Base-by-base conservation (phyloP, 441 rosid species). In the Populus hybrid region DNA sequence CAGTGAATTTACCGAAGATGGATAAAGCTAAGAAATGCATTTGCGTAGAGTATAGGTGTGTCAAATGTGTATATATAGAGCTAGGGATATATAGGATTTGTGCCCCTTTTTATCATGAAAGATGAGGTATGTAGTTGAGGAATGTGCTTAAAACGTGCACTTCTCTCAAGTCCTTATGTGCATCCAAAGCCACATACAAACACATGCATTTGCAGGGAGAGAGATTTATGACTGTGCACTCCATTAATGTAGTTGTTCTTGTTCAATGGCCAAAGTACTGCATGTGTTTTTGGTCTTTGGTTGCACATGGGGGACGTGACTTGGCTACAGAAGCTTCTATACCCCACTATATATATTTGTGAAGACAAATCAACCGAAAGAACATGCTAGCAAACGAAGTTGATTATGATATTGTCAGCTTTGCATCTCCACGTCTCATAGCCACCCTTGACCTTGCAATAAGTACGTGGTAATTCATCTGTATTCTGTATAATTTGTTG, bases 61-160 rank as follows among this genome's bases (percentile, higher is more conserved):
- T 30, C 26, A 26, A 28, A 14, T 50, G 36, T 11, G 12, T 38
- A 30, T 72, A 42, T 72, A 50, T 65, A 50, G 35, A 67, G 72
- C 61, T 72, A 46, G 69, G 57, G 18, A 46, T 28, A 28, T 28
- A 28, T 14, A 46, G 69, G 26, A 78, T 50, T 69, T 73, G 81
- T 53, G 81, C 69, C 73, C 2, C 53, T 57, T 24, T 42, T 23
- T 21, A 30, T 77, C 75, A 71, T 24, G 59, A 67, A 46, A 46
- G 76, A 67, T 53, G 50, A 72, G 81, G 68, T 67, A 7, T 18
- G 59, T 53, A 11, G 67, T 53, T 32, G 63, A 18, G 42, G 38
- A 57, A 78, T 66, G 75, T 57, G 38, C 71, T 78, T 23, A 72
- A 71, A 72, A 71, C 67, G 67, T 78, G 72, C 71, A 67, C 80